Evolutionary conservation across 2,329 filamentous ascomycete genomes (phyloP), one percentile per base, ranked within the genome.

Genomic region (Xylariales sp.): DNA sequence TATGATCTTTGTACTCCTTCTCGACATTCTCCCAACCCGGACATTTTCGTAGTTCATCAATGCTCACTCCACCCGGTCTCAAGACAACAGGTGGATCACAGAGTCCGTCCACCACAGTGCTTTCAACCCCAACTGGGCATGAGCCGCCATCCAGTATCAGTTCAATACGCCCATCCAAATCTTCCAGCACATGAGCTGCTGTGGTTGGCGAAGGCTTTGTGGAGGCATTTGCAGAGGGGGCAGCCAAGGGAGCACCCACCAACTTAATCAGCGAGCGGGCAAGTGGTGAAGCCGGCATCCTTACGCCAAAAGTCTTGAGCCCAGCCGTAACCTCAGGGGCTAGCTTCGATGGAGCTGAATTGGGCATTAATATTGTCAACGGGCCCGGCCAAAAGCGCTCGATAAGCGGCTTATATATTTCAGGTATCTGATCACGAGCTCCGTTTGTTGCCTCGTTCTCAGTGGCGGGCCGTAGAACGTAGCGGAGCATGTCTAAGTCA

Each of bases 271-370:
- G 88, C 0, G 93, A 90, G 50, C 96, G 86, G 0, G 96, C 94
- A n/a, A 98, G 87, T 12, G 91, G 84, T 30, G 93, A 93, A 12
- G 90, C 88, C 1, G 96, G 96, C 89, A 99, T 96, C 43, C 96
- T 90, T 45, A 90, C 94, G 56, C 94, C 96, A 80, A 99, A 97
- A 0, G 93, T 97, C 8, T 84, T 78, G 36, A 97, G 86, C 0
- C 91, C 92, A 1, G 95, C 93, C 3, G 96, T 98, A 10, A 98
- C 95, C 80, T 97, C 93, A n/a, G 92, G 89, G 0, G 95, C 94
- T 6, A 99, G 85, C 14, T 85, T 85, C 0, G 91, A 92, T 1
- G 82, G 81, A n/a, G 81, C 74, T 0, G 93, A 92, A 58, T 93
- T 91, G 0, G 91, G 93, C 6, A 99, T 85, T 52, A 99, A 86